Base-by-base conservation (phyloP, 2,329 filamentous ascomycete species). In the Fusarium mexicanum region DNA sequence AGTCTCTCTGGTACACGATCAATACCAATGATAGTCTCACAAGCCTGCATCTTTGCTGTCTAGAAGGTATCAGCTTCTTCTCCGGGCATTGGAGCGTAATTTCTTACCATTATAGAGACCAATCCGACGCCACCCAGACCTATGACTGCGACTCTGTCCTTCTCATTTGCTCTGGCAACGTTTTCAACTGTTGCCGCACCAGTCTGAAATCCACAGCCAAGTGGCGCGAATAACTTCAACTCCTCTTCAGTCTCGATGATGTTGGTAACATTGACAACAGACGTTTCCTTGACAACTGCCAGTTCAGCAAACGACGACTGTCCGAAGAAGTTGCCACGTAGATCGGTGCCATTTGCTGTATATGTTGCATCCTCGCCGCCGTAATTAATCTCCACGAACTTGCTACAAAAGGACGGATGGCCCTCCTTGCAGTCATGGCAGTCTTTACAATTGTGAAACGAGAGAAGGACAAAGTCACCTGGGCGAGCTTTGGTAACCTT, bases 101-200 rank as follows among this genome's bases (percentile, higher is more conserved):
- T 3, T 47, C n/a, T 41, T 22, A 61, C 59, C 59, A 61, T 61
- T 11, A 61, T 43, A 16, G 59, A 61, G 24, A 55, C 47, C n/a
- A 61, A 43, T 14, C 59, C 59, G 11, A 61, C 59, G 8, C 59
- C 59, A n/a, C 59, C 59, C 43, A 61, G 59, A 12, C 59, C 59
- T 8, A 55, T 9, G 0, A 61, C 47, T n/a, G 37, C 59, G 5
- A 61, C n/a, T 22, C 31, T 61, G 18, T 61, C 59, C 14, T 43
- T 61, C 14, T 61, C 47, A 24, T 33, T 61, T 13, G 47, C 59
- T 29, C 26, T 38, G 3, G 59, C 59, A 29, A 61, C 47, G 8
- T 55, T 61, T 4, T 61, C 59, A 16, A 61, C 47, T 10, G 47
- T 61, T 2, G 47, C 59, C 10, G 59, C 59, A 9, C 59, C 59